Evolutionary conservation across 164 flowering plant genomes (phyloP), one percentile per base, ranked within the genome.

Genomic region (Liriodendron chinense): DNA sequence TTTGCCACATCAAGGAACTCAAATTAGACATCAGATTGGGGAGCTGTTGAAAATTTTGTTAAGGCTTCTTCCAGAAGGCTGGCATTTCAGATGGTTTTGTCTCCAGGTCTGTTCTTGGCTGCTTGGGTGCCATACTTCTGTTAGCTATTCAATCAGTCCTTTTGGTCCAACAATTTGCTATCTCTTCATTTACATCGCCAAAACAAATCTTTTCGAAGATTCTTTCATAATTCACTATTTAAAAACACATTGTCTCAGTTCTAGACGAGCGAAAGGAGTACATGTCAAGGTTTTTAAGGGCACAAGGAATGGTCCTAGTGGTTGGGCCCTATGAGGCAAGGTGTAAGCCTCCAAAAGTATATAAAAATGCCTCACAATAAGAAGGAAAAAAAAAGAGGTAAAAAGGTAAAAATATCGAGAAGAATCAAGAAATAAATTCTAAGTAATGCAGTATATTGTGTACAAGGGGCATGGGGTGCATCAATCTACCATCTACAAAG

Each of bases 1-100:
- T 80, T 81, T 91, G 83, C 97, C 95, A 8, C 84, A 86, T 77
- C 80, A 77, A 77, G 87, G 84, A 79, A 77, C 84, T 80, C 78
- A 65, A 62, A 77, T 75, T 71, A 80, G 69, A 76, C 73, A 74
- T 72, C 78, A 88, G 14, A 80, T 92, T 73, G 65, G 62, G 75
- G 74, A 78, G 47, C 73, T 96, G 78, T 65, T 91, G 74, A 82
- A 80, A 18, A 70, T 87, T 72, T 84, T 96, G 77, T 72, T 77
- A 43, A 82, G 84, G 81, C 78, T 90, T 80, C 83, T 96, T 34
- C 81, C 74, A 43, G 82, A 73, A 53, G 84, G 83, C n/a, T 74
- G 84, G 77, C 20, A 49, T 76, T 74, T 75, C 78, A 74, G 88
- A 78, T 79, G 76, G 49, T 63, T 47, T 49, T 25, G 34, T 69